Conservation (phyloP, 2,329 filamentous ascomycete species). For the Dothiorella sarmentorum region DNA sequence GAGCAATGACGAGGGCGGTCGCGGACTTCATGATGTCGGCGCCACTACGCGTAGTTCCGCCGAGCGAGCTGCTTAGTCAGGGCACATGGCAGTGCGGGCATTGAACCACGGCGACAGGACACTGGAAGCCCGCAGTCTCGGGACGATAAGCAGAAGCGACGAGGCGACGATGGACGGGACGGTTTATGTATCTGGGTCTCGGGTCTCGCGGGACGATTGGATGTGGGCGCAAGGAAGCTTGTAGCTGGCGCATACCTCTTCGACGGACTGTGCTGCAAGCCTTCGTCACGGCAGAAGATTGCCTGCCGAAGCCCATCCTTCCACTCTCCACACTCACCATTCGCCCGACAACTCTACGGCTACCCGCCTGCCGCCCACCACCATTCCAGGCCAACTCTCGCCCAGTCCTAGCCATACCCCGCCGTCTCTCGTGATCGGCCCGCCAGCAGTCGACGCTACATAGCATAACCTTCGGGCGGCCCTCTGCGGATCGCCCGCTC, state of each 20-base stretch:
- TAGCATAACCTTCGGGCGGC: neutral
- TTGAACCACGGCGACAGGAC: neutral
- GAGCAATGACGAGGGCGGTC: slow-evolving; percentile 8
- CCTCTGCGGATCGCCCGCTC: slow-evolving; percentile 10
- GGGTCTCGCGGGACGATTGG: neutral
- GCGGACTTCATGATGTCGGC: slow-evolving; percentile 11
- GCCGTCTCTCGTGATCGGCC: neutral
- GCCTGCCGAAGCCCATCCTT: slow-evolving; percentile 14
- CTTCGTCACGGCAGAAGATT: slow-evolving; percentile 12
- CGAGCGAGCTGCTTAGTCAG: slow-evolving; percentile 15
- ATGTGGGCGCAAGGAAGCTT: neutral
- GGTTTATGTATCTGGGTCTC: neutral
- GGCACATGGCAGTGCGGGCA: neutral
- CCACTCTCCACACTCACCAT: slow-evolving; percentile 10
- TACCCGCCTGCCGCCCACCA: neutral
- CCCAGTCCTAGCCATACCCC: neutral
- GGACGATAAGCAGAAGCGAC: neutral
- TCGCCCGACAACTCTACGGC: neutral
- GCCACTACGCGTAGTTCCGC: neutral
- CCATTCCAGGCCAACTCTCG: neutral
- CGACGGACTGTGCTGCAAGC: neutral
- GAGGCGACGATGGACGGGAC: neutral
- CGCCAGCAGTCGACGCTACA: neutral
- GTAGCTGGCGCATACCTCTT: neutral
- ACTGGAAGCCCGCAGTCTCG: neutral